Evolutionary conservation across 2,329 filamentous ascomycete genomes (phyloP), one percentile per base, ranked within the genome.

Genomic region (Sclerotinia spermophila): DNA sequence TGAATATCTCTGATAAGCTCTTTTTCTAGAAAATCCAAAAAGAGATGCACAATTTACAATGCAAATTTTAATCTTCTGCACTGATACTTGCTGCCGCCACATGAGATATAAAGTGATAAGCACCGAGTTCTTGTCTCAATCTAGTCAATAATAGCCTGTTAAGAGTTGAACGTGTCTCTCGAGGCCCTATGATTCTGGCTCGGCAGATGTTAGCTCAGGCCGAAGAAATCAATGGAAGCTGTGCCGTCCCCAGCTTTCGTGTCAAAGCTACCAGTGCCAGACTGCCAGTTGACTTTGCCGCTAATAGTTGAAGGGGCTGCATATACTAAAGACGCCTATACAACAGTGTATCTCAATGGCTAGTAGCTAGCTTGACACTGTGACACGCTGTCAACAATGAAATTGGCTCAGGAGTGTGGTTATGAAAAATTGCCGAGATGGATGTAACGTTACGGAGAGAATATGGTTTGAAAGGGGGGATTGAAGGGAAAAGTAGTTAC

Each of bases 11-110:
- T 4, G 8, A 6, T 17, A 53, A 53, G 48, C 13, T 53, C n/a
- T 27, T 27, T 21, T 17, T 42, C 15, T 17, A 19, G 2, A 19
- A 13, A 42, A 2, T 15, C 5, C 40, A 17, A 42, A 42, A 42
- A 42, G 17, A 42, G 40, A 42, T 15, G n/a, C 48, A 7, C n/a
- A 17, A 51, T 13, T 51, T 17, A 17, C 24, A 51, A 51, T 51
- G 13, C 5, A 17, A 51, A 27, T 51, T 7, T 5, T 2, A 15
- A 2, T 5, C n/a, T 17, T 0, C 13, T 7, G 48, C 0, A 3
- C 48, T 51, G n/a, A 27, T 27, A 27, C 13, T 51, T 27, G n/a
- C 27, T 17, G 48, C 48, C 13, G n/a, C 27, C 48, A 51, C 4
- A 27, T 17, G 11, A 51, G 7, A 51, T 51, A 51, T 27, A 0